Evolutionary conservation across 805 yeast genomes (phyloP).

Genomic region (Wickerhamia fluorescens): DNA sequence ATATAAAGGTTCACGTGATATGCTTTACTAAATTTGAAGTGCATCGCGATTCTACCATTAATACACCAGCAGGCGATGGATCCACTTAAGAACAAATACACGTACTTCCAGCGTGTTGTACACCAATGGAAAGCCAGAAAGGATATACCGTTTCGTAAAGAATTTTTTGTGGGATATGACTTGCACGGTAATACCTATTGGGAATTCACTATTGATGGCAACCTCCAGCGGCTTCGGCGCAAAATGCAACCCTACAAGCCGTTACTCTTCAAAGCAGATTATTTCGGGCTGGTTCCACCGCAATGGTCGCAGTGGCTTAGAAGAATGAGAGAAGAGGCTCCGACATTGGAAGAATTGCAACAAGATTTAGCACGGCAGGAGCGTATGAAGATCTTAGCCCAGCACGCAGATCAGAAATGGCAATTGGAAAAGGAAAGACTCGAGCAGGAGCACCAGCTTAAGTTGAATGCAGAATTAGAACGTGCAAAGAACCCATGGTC

Average conservation of each 20-base stretch:
- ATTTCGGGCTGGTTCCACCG: slow-evolving; percentile 52
- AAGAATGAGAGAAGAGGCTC: slow-evolving; percentile 51
- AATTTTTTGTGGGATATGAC: slow-evolving; percentile 71
- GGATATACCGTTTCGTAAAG: slow-evolving; percentile 60
- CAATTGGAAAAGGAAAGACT: slow-evolving; percentile 25
- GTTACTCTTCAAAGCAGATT: slow-evolving; percentile 47
- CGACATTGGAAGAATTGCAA: slow-evolving; percentile 55
- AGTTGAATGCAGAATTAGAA: slow-evolving; percentile 26
- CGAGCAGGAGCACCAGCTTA: slow-evolving; percentile 25
- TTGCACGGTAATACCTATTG: slow-evolving; percentile 81
- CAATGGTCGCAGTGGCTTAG: slow-evolving; percentile 84
- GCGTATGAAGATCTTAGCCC: slow-evolving; percentile 43
- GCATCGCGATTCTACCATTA: too few relatives aligned
- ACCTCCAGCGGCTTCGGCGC: slow-evolving; percentile 50
- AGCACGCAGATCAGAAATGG: slow-evolving; percentile 40
- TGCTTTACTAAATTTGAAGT: too few relatives aligned
- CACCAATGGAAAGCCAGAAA: slow-evolving; percentile 56
- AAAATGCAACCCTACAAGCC: slow-evolving; percentile 51
- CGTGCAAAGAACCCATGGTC: slow-evolving; percentile 30
- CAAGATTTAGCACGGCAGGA: slow-evolving; percentile 52
- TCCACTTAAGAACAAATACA: slow-evolving; percentile 40
- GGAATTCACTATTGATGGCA: slow-evolving; percentile 61
- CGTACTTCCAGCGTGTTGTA: slow-evolving; percentile 42
- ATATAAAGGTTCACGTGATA: too few relatives aligned
- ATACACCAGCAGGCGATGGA: too few relatives aligned